phyloP scores from a whole-genome alignment of 139 green algal genomes.

The Chlamydomonas eustigma region DNA sequence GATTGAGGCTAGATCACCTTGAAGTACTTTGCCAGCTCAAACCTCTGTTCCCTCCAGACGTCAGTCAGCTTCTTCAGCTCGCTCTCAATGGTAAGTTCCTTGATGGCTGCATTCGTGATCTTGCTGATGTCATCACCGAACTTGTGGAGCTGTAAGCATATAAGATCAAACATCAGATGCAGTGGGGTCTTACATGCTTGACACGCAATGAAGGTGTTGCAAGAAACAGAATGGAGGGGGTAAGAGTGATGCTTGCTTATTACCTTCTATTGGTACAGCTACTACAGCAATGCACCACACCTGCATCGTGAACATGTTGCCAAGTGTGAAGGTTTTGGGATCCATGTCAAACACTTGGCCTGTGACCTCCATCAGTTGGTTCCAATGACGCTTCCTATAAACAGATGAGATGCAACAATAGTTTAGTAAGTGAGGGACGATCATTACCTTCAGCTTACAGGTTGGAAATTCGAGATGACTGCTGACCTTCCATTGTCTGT shows the following conservation, averaged over 20 bases:
- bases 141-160: constrained; percentile 60
- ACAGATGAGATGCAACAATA: no score
- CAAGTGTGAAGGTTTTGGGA: constrained; percentile 79
- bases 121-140: constrained; percentile 65
- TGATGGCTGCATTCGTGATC: constrained; percentile 67
- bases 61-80: constrained; percentile 80
- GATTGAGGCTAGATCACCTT: constrained; percentile 50
- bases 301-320: constrained; percentile 74
- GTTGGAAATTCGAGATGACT: no score
- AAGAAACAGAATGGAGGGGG: no score
- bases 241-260: no score
- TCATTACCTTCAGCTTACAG: no score
- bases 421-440: no score
- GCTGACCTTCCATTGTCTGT: no score
- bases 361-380: constrained; percentile 36
- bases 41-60: constrained; percentile 74
- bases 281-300: no score
- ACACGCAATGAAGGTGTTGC: no score
- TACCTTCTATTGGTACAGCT: constrained; percentile 38
- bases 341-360: constrained; percentile 80
- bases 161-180: no score
- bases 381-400: constrained; percentile 28
- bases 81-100: constrained; percentile 86
- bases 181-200: no score
- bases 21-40: constrained; percentile 75